Conservation (phyloP, 352 stramenopile genomes). For the Globisporangium lucens region DNA sequence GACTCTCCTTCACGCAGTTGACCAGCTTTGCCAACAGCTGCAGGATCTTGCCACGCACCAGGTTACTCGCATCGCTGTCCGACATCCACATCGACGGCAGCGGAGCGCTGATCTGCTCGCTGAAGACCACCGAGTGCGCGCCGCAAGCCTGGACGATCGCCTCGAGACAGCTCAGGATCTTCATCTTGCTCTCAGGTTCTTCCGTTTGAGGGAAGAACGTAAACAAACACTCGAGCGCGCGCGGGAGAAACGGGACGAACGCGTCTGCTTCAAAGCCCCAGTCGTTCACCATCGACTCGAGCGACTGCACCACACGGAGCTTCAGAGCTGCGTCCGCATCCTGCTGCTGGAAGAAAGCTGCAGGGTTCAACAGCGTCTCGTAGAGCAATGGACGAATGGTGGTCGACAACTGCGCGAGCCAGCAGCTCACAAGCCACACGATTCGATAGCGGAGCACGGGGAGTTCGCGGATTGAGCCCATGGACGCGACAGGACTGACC, state of each 20-base stretch:
- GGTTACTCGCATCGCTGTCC: constrained; percentile 71
- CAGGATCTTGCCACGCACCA: constrained; percentile 80
- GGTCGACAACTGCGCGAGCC: constrained; percentile 77
- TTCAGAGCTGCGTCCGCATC: constrained; percentile 60
- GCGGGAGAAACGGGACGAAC: constrained; percentile 67
- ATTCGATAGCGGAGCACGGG: constrained; percentile 74
- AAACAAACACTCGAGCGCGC: constrained; percentile 60
- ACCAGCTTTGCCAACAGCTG: constrained; percentile 70
- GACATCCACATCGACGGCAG: constrained; percentile 70
- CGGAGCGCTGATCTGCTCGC: constrained; percentile 63
- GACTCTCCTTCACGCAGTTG: constrained; percentile 46
- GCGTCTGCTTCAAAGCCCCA: constrained; percentile 76
- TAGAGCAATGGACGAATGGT: constrained; percentile 72
- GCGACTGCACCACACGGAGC: constrained; percentile 68
- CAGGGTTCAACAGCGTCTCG: constrained; percentile 56
- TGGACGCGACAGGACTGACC: constrained; percentile 20
- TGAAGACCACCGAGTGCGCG: constrained; percentile 37
- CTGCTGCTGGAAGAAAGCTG: constrained; percentile 26
- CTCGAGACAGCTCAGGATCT: constrained; percentile 70
- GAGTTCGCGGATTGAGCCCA: constrained; percentile 42
- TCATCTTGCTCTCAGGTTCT: constrained; percentile 78
- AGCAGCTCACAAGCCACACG: constrained; percentile 86
- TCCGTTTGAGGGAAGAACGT: constrained; percentile 59
- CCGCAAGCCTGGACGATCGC: constrained; percentile 68
- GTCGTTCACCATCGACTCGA: constrained; percentile 79